Evolutionary conservation across 129 eudicot genomes (phyloP).

Genomic region (Logfia minima): DNA sequence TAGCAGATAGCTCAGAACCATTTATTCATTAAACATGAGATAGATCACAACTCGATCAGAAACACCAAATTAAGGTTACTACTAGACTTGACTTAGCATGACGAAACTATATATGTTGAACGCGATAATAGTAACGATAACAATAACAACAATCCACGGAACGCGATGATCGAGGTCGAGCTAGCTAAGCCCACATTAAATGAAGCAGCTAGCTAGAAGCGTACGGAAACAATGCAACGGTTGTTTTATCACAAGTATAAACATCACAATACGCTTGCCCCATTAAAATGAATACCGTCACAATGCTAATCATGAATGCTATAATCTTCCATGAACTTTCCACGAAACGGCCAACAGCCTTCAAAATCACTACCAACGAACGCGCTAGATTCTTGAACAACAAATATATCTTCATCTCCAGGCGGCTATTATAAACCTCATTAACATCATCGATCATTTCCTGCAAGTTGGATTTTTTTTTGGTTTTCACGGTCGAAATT

Average conservation of each 20-base stretch:
- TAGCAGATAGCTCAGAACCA: too few species aligned
- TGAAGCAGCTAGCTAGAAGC: background rate
- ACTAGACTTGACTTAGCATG: too few species aligned
- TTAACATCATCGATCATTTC: constrained; percentile 3
- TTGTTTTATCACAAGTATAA: constrained; percentile 12
- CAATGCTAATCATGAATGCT: constrained; percentile 17
- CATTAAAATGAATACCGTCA: constrained; percentile 10
- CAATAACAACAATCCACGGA: too few species aligned
- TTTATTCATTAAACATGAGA: too few species aligned
- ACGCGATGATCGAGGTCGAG: too few species aligned
- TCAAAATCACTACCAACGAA: constrained; percentile 17
- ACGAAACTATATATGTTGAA: too few species aligned
- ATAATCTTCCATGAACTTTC: constrained; percentile 26
- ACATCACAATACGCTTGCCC: constrained; percentile 22
- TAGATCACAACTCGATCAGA: too few species aligned
- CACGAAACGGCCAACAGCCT: background rate
- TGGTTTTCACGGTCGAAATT: background rate
- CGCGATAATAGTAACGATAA: too few species aligned
- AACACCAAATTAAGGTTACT: too few species aligned
- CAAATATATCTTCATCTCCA: background rate
- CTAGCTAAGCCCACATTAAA: too few species aligned
- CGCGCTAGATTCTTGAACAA: constrained; percentile 7
- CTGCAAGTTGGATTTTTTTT: constrained; percentile 9
- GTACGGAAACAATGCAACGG: background rate
- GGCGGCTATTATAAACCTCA: background rate